Base-by-base conservation (phyloP, 2,329 filamentous ascomycete genomes). In the Fusarium udum region DNA sequence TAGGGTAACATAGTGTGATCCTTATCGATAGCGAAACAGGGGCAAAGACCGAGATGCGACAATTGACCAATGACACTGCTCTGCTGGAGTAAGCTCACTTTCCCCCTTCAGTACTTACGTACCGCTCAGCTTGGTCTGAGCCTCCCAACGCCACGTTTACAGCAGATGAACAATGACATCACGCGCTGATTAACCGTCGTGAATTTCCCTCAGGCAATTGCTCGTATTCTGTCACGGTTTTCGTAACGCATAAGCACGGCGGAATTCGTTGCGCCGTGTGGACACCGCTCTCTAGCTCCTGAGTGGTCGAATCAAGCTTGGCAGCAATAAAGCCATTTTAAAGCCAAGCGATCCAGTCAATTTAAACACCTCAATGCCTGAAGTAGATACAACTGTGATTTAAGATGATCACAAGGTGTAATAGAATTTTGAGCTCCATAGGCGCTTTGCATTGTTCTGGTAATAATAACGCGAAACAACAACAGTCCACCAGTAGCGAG, bases 201-300 rank as follows among this genome's bases (percentile, higher is more conserved):
- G 51, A 53, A 53, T 28, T 18, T 28, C 0, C 0, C n/a, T n/a
- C 4, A 28, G 51, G 34, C 7, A 28, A 4, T 28, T n/a, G 34
- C 34, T 53, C 24, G 51, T 53, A 39, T 53, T 53, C 14, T 14
- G 2, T 53, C 51, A 28, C 51, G 34, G 24, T 28, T 53, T 53
- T 39, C 51, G 34, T 5, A 53, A n/a, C 6, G 18, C 34, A 39
- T 39, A 39, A 53, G 51, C 51, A 53, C 48, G 34, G 34, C 24
- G 34, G 34, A 39, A 53, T 13, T 39, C 24, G 11, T 37, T 13
- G 20, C 51, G 34, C 51, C 20, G 14, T 14, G 34, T 53, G 51
- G 51, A 18, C 1, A 18, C 34, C 2, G 0, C 0, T 5, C 2
- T 22, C 4, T 16, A 7, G 11, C 34, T 39, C 6, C 10, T 13